A percentile compares a stretch with the other conserved stretches of the same genome.
Conservation (phyloP, 139 green algal species). For the Closterium sp. region DNA sequence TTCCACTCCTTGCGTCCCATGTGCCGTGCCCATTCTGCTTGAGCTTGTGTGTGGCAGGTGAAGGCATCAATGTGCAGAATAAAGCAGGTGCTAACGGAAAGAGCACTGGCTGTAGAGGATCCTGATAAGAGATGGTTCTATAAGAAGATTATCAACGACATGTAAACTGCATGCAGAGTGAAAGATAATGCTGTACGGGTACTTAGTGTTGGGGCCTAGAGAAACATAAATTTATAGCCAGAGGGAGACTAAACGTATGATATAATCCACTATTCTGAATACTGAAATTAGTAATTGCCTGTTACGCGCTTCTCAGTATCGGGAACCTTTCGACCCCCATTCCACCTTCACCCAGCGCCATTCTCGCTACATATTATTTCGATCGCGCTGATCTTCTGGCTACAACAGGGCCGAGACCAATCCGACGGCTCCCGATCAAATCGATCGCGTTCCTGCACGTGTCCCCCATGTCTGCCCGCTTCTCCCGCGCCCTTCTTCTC, state of each 20-base stretch:
- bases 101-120: slow-evolving; percentile 40
- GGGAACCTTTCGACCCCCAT: not conserved
- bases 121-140: slow-evolving; percentile 4
- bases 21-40: not conserved
- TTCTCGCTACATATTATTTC: not conserved
- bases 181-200: too few relatives aligned
- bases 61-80: slow-evolving; percentile 52
- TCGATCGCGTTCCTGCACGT: not conserved
- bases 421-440: not conserved
- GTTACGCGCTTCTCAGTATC: too few relatives aligned
- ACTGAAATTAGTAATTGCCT: too few relatives aligned
- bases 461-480: not conserved
- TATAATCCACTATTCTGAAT: too few relatives aligned
- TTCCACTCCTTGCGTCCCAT: not conserved
- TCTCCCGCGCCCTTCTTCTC: not conserved
- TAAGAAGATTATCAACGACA: slow-evolving; percentile 47
- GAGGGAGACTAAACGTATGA: too few relatives aligned
- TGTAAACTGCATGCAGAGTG: too few relatives aligned
- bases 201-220: too few relatives aligned
- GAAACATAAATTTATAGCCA: too few relatives aligned
- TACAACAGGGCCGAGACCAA: not conserved
- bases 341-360: not conserved
- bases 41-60: slow-evolving; percentile 14
- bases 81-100: slow-evolving; percentile 52
- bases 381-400: not conserved